Base-by-base conservation (phyloP, 202 grass and related monocot species). In the Carex sylvatica region DNA sequence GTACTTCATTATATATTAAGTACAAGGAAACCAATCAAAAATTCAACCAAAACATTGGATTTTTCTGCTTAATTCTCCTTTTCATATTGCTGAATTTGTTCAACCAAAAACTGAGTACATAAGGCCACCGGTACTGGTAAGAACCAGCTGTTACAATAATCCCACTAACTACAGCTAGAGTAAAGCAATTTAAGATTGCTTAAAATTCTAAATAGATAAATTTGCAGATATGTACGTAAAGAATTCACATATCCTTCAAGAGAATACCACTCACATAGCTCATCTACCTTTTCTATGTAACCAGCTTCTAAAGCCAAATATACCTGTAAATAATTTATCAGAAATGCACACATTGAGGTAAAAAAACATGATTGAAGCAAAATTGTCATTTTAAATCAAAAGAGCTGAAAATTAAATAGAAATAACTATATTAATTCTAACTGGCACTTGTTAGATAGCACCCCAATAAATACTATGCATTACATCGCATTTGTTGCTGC, bases 241-340 rank as follows among this genome's bases (percentile, higher is more conserved):
- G 90, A 91, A 71, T 90, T 88, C 66, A 84, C 75, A 81, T 91
- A 98, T 81, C 95, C 85, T 86, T 98, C 88, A 83, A 98, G 92
- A 74, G 88, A 92, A 49, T 98, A 91, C 33, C 88, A 84, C 35
- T 94, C 74, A n/a, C 95, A 91, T 73, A 97, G 84, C 77, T 97
- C 95, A 13, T 97, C 92, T 70, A 93, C 90, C 66, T 97, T 97
- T 74, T 94, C 95, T 74, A 83, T 92, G 83, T 97, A 94, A 47
- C 95, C 92, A 91, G 92, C 92, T 90, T 97, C 95, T 88, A 98
- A 90, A 84, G 95, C 95, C 75, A 98, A 84, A 88, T 90, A 98
- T 38, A 98, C 88, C 95, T 98, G 79, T 38, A 83, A 54, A 77
- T 19, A n/a, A 58, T 77, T 77, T 5, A 77, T 77, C 16, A 77